Evolutionary conservation across 768 basidiomycete species (phyloP).

Genomic region (Suillus plorans): DNA sequence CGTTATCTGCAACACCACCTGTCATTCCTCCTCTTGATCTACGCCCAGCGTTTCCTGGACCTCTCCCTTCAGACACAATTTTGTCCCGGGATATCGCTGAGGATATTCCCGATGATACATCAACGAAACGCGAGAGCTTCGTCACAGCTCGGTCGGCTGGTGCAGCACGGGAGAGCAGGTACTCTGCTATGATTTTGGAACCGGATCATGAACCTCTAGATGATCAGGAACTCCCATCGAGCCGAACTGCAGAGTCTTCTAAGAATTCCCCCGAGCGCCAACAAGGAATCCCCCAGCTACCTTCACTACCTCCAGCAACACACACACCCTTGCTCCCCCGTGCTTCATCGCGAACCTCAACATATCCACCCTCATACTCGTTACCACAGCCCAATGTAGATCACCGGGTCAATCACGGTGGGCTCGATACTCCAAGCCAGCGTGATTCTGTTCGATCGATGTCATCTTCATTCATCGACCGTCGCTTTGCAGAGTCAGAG

Average conservation of each 20-base stretch:
- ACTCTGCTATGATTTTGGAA: slow-evolving; percentile 24
- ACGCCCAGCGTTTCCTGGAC: slow-evolving; percentile 49
- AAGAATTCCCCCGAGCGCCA: slow-evolving; percentile 3
- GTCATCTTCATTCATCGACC: slow-evolving; percentile 52
- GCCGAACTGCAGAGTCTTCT: slow-evolving; percentile 17
- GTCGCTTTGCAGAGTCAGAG: slow-evolving; percentile 48
- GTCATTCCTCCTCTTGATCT: slow-evolving; percentile 61
- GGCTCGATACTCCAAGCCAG: slow-evolving; percentile 25
- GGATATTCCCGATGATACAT: slow-evolving; percentile 36
- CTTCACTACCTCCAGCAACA: slow-evolving; percentile 6
- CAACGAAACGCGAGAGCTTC: slow-evolving; percentile 56
- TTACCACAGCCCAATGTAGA: slow-evolving; percentile 19
- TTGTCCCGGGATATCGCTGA: slow-evolving; percentile 23
- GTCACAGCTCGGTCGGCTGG: slow-evolving; percentile 43
- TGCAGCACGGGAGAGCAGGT: slow-evolving; percentile 27
- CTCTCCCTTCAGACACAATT: slow-evolving; percentile 24
- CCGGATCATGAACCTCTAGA: slow-evolving; percentile 23
- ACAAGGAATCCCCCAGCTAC: background rate
- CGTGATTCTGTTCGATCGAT: slow-evolving; percentile 30
- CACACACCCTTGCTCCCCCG: slow-evolving; percentile 16
- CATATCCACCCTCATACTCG: slow-evolving; percentile 26
- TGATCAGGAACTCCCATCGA: slow-evolving; percentile 8
- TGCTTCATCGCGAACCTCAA: slow-evolving; percentile 18
- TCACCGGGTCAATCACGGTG: slow-evolving; percentile 15
- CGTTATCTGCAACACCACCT: slow-evolving; percentile 38